phyloP scores from a whole-genome alignment of 331 rosid genomes.

The Pyracantha coccinea region DNA sequence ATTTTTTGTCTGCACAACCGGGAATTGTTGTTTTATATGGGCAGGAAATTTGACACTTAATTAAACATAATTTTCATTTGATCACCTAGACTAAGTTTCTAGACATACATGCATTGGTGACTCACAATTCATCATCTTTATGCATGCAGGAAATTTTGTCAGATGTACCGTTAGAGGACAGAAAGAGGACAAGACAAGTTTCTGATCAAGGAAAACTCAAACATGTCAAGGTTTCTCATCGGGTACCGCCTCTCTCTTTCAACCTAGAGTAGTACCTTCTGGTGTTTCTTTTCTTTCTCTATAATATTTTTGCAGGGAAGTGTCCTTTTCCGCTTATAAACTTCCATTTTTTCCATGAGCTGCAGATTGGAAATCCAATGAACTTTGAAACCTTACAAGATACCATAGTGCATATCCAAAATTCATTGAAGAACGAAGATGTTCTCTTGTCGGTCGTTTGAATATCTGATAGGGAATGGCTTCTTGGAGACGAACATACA shows the following conservation, averaged over 20 bases:
- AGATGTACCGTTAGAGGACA: slow-evolving; percentile 60
- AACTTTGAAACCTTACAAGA: slow-evolving; percentile 69
- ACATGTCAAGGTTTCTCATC: slow-evolving; percentile 74
- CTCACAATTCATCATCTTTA: slow-evolving; percentile 12
- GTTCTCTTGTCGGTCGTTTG: slow-evolving; percentile 71
- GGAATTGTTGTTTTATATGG: neutral
- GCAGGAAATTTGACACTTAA: neutral
- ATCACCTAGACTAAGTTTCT: neutral
- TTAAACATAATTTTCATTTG: neutral
- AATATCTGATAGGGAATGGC: slow-evolving; percentile 86
- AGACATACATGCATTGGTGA: neutral
- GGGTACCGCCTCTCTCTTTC: slow-evolving; percentile 40
- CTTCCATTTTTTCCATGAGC: neutral
- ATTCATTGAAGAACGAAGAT: slow-evolving; percentile 37
- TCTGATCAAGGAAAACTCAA: slow-evolving; percentile 40
- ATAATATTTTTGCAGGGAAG: neutral
- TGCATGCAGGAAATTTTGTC: slow-evolving; percentile 73
- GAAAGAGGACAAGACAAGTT: slow-evolving; percentile 41
- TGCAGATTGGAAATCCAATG: slow-evolving; percentile 87
- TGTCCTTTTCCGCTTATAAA: neutral
- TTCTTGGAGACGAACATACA: slow-evolving; percentile 56
- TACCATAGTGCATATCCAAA: slow-evolving; percentile 55
- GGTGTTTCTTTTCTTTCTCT: neutral
- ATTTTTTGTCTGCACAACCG: neutral
- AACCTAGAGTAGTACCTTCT: slow-evolving; percentile 14